These are phyloP conservation scores for Colletotrichum sidae DNA, from an alignment of 2,329 filamentous ascomycete genomes.

Conservation along the genomic window DNA sequence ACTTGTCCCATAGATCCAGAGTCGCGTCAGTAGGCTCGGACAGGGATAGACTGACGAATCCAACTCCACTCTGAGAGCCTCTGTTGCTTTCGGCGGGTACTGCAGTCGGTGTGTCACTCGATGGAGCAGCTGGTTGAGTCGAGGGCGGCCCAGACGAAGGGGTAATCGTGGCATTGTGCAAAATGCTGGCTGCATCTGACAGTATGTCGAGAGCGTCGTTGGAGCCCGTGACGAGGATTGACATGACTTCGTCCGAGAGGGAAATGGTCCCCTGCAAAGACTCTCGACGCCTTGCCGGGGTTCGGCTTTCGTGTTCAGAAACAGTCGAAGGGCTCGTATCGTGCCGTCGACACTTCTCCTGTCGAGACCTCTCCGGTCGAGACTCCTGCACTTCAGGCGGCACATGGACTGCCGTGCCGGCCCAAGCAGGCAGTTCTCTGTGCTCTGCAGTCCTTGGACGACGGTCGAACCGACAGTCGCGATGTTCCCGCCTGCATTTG, in stretches of 20 bases:
- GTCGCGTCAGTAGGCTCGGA: constrained; percentile 39
- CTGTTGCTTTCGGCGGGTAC: background rate
- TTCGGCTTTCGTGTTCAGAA: background rate
- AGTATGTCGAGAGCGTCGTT: constrained; percentile 23
- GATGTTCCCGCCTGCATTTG: constrained; percentile 35
- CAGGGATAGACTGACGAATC: constrained; percentile 25
- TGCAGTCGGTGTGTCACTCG: background rate
- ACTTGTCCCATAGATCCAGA: constrained; percentile 42
- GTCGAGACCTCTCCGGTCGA: background rate
- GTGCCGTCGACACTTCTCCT: background rate
- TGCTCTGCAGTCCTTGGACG: constrained; percentile 26
- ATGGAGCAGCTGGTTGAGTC: background rate
- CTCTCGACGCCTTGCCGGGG: background rate
- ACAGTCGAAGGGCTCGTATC: background rate
- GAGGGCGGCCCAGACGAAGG: background rate
- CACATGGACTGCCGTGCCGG: background rate
- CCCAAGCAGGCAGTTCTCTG: constrained; percentile 30
- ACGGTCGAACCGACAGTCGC: constrained; percentile 31
- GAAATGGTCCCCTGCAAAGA: background rate
- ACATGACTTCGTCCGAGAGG: constrained; percentile 19
- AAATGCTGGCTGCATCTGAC: constrained; percentile 15
- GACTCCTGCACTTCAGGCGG: background rate
- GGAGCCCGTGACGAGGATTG: constrained; percentile 20
- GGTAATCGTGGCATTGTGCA: constrained; percentile 21
- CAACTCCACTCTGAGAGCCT: constrained; percentile 10